Evolutionary conservation across 805 yeast species (phyloP).

Genomic region (Saccharomycopsis javanensis): DNA sequence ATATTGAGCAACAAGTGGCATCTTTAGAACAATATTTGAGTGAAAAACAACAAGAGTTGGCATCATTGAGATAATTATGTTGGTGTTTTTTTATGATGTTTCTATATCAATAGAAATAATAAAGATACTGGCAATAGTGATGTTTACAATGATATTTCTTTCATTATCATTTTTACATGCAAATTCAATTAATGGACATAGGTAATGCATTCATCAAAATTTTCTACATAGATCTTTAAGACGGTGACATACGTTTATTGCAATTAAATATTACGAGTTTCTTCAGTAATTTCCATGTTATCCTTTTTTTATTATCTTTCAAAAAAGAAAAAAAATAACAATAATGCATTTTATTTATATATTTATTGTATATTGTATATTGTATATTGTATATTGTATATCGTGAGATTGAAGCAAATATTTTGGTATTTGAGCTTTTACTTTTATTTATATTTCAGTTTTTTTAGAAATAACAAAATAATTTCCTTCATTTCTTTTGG

Average conservation of each 20-base stretch:
- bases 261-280: not conserved
- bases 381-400: not conserved
- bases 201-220: not conserved
- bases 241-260: not conserved
- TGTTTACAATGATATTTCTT: not conserved
- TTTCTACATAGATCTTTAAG: not conserved
- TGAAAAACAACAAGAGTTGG: constrained; percentile 52
- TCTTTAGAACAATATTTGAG: constrained; percentile 61
- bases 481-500: not conserved
- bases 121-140: not conserved
- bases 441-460: not conserved
- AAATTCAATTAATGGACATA: not conserved
- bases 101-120: too few relatives aligned
- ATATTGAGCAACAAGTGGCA: constrained; percentile 47
- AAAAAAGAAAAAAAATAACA: not conserved
- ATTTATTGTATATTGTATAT: not conserved
- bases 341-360: not conserved
- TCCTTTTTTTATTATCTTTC: not conserved
- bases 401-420: not conserved
- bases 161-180: not conserved
- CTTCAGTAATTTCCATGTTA: not conserved
- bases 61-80: constrained; percentile 29
- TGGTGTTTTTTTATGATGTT: too few relatives aligned
- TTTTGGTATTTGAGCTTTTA: not conserved
- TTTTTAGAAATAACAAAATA: not conserved